Conservation (phyloP, 345 rosid genomes). For the Syzygium oleosum region DNA sequence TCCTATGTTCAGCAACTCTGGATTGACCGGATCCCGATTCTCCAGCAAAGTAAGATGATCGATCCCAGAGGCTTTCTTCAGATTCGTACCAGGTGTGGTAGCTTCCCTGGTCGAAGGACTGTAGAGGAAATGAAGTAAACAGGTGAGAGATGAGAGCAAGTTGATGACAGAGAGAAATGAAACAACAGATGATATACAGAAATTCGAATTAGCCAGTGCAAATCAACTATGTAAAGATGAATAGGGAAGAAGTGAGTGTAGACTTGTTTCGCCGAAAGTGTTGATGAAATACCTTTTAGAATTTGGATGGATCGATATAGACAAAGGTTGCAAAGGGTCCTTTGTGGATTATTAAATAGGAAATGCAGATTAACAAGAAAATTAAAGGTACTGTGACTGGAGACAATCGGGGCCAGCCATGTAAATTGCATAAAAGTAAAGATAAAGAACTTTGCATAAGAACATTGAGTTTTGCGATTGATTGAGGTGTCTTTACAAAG, state of each 20-base stretch:
- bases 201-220: background rate
- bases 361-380: too few relatives aligned
- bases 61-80: background rate
- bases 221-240: background rate
- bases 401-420: background rate
- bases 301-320: too few relatives aligned
- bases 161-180: background rate
- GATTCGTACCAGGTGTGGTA: background rate
- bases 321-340: background rate
- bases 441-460: too few relatives aligned
- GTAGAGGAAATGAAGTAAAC: background rate
- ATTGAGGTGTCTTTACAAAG: background rate
- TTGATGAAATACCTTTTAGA: background rate
- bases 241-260: background rate
- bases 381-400: background rate
- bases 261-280: background rate
- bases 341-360: too few relatives aligned
- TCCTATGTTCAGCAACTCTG: background rate
- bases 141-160: background rate
- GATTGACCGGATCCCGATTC: background rate
- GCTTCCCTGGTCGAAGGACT: background rate
- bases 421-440: too few relatives aligned
- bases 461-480: background rate
- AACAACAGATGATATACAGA: background rate
- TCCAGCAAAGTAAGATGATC: background rate